A percentile compares a stretch with the other conserved stretches of the same genome.
Conservation (phyloP, 306 rosid species). For the Quercus berberidifolia region DNA sequence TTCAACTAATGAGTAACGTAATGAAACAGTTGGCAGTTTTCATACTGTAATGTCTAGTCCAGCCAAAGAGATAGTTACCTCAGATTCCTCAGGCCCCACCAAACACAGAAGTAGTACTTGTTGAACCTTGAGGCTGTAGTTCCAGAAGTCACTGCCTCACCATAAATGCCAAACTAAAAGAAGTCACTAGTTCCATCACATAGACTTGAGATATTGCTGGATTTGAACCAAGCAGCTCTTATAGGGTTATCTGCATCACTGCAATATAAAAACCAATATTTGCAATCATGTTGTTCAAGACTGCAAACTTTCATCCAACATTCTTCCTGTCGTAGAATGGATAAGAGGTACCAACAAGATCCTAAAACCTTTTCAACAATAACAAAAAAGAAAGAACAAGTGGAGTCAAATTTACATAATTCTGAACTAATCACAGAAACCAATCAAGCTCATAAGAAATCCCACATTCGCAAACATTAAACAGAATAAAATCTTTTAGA, state of each 20-base stretch:
- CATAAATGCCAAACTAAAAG: conserved; percentile 1
- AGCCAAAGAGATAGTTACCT: background rate
- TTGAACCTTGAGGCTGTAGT: background rate
- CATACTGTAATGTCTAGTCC: background rate
- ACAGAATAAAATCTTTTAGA: background rate
- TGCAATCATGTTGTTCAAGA: conserved; percentile 28
- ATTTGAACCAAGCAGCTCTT: conserved; percentile 40
- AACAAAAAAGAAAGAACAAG: background rate
- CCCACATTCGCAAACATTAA: background rate
- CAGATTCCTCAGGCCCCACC: conserved; percentile 10
- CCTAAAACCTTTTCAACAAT: conserved; percentile 43
- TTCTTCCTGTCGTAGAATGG: conserved; percentile 50
- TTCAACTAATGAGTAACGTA: background rate
- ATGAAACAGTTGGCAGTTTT: background rate
- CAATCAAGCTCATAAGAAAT: background rate
- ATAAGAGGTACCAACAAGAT: conserved; percentile 46
- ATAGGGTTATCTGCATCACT: conserved; percentile 20
- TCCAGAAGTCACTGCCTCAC: background rate
- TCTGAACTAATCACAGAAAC: background rate
- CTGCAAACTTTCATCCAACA: conserved; percentile 62
- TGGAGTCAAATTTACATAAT: background rate
- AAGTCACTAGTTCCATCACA: conserved; percentile 31
- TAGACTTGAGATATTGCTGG: conserved; percentile 46
- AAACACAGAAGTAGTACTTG: background rate
- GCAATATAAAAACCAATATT: conserved; percentile 41